Conservation (phyloP, 768 basidiomycete species). For the Calocera cornea region DNA sequence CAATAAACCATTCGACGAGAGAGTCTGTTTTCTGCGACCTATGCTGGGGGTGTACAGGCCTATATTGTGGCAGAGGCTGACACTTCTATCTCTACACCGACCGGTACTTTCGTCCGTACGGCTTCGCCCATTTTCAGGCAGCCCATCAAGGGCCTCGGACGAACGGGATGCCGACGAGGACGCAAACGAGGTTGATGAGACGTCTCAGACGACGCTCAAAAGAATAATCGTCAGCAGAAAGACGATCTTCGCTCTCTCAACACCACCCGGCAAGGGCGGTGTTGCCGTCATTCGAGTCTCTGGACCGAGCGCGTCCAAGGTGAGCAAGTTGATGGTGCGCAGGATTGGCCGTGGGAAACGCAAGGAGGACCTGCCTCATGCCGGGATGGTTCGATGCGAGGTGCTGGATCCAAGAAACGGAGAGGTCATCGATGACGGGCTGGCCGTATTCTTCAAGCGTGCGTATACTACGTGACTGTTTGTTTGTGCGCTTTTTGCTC, state of each 20-base stretch:
- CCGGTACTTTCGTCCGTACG: too few species aligned
- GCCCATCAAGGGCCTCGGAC: too few species aligned
- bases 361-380: neutral
- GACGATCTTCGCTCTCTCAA: slow-evolving; percentile 81
- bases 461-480: slow-evolving; percentile 12
- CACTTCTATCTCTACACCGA: too few species aligned
- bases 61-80: too few species aligned
- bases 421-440: slow-evolving; percentile 61
- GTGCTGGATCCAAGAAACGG: slow-evolving; percentile 37
- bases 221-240: slow-evolving; percentile 13
- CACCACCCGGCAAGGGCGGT: slow-evolving; percentile 73
- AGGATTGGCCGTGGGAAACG: slow-evolving; percentile 16
- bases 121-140: too few species aligned
- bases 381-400: neutral
- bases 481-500: neutral
- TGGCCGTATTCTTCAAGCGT: slow-evolving; percentile 76
- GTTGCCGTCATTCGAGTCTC: slow-evolving; percentile 73
- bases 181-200: too few species aligned
- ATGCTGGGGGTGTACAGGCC: too few species aligned
- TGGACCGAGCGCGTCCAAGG: slow-evolving; percentile 52
- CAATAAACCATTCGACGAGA: too few species aligned
- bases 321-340: slow-evolving; percentile 49
- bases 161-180: too few species aligned
- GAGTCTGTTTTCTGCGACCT: too few species aligned
- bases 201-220: too few species aligned